Conservation (phyloP, 169 alveolate species). For the Amoebophrya sp. region DNA sequence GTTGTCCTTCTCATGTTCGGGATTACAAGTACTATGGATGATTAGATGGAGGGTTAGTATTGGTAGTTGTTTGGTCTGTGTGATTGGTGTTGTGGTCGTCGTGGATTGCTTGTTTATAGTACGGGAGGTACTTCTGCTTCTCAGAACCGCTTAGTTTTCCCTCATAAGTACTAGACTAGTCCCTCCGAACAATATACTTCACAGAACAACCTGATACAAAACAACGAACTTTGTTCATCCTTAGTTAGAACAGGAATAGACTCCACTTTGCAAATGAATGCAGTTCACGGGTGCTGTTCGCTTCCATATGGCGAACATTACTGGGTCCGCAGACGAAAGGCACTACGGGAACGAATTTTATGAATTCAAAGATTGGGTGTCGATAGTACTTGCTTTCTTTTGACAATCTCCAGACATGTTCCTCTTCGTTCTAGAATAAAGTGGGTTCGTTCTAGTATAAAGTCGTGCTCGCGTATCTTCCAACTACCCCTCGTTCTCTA, state of each 20-base stretch:
- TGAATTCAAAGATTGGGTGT: too few species aligned
- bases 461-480: too few species aligned
- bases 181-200: neutral
- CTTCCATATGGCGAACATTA: neutral
- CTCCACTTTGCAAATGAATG: too few species aligned
- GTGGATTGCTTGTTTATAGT: too few species aligned
- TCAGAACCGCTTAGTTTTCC: neutral
- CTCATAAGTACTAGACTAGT: neutral
- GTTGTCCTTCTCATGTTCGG: neutral
- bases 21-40: neutral
- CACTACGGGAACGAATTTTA: neutral
- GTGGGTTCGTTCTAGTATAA: too few species aligned
- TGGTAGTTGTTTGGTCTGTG: neutral
- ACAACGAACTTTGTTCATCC: too few species aligned
- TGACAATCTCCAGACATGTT: too few species aligned
- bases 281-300: neutral
- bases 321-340: neutral
- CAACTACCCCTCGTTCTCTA: too few species aligned
- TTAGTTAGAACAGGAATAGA: too few species aligned
- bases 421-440: too few species aligned
- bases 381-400: too few species aligned
- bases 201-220: neutral
- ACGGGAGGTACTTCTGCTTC: neutral
- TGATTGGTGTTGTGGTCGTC: too few species aligned
- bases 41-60: neutral